These are phyloP conservation scores for Fusarium nygamai DNA, from an alignment of 2,329 filamentous ascomycete genomes.

Conservation along the genomic window DNA sequence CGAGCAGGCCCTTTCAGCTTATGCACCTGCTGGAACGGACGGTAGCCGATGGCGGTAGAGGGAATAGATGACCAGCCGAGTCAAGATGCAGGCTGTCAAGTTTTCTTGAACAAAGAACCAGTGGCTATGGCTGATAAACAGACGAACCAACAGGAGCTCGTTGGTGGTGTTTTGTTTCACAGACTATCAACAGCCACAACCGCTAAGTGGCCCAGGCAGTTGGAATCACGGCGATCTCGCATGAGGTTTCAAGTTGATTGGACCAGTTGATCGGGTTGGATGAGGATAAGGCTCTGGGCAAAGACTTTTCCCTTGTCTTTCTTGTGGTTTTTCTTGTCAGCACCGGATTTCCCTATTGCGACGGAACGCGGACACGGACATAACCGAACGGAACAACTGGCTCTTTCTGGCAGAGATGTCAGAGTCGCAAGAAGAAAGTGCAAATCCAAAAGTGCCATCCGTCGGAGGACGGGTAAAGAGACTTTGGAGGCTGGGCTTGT, in stretches of 20 bases:
- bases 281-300: neutral
- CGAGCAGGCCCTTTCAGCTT: neutral
- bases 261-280: constrained; percentile 2
- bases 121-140: constrained; percentile 2
- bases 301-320: neutral
- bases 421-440: constrained; percentile 6
- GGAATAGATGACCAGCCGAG: neutral
- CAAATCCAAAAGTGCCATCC: constrained; percentile 28
- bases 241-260: neutral
- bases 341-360: neutral
- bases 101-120: constrained; percentile 7
- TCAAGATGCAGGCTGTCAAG: neutral
- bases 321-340: neutral
- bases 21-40: neutral
- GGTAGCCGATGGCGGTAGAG: neutral
- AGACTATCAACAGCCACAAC: constrained; percentile 7
- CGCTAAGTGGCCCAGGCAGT: neutral
- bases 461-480: constrained; percentile 10
- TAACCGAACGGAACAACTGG: constrained; percentile 7
- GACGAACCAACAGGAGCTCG: constrained; percentile 25
- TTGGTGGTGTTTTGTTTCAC: constrained; percentile 5
- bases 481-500: constrained; percentile 19
- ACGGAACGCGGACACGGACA: constrained; percentile 13
- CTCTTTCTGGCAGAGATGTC: constrained; percentile 20
- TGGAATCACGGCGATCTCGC: constrained; percentile 13